A percentile compares a stretch with the other conserved stretches of the same genome.
These are phyloP conservation scores for Malassezia japonica DNA, from an alignment of 1,284 basidiomycete genomes.

Conservation along the genomic window DNA sequence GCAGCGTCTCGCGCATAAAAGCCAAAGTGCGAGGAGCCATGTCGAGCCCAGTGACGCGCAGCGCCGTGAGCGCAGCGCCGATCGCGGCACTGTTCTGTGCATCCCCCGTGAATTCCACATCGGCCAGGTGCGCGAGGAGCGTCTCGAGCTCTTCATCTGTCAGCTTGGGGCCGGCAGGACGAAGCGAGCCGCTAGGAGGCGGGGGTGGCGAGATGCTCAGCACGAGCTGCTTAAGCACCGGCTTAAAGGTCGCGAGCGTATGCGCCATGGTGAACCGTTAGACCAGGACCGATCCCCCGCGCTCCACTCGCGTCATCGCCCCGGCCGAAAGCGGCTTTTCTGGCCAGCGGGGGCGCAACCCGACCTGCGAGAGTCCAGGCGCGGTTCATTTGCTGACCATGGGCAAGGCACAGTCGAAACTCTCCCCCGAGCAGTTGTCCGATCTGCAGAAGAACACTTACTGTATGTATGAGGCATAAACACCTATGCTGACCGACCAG, in stretches of 20 bases:
- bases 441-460: constrained; percentile 98
- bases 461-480: constrained; percentile 71
- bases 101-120: constrained; percentile 38
- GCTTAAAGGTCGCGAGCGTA: constrained; percentile 13
- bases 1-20: constrained; percentile 30
- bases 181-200: constrained; percentile 5
- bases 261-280: constrained; percentile 4
- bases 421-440: constrained; percentile 84
- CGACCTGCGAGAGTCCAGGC: too few relatives aligned
- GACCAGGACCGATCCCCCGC: neutral
- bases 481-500: constrained; percentile 52
- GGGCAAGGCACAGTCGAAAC: constrained; percentile 96
- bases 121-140: constrained; percentile 38
- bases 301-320: neutral
- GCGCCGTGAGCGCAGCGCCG: constrained; percentile 35
- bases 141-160: constrained; percentile 22
- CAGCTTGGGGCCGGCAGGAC: neutral
- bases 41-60: constrained; percentile 38
- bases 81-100: constrained; percentile 39
- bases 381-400: too few relatives aligned
- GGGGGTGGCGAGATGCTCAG: constrained; percentile 8
- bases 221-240: constrained; percentile 11
- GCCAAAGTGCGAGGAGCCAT: constrained; percentile 29
- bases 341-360: neutral
- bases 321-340: neutral